These are phyloP conservation scores for Bipolaris zeicola DNA, from an alignment of 2,329 filamentous ascomycete species.

Conservation along the genomic window DNA sequence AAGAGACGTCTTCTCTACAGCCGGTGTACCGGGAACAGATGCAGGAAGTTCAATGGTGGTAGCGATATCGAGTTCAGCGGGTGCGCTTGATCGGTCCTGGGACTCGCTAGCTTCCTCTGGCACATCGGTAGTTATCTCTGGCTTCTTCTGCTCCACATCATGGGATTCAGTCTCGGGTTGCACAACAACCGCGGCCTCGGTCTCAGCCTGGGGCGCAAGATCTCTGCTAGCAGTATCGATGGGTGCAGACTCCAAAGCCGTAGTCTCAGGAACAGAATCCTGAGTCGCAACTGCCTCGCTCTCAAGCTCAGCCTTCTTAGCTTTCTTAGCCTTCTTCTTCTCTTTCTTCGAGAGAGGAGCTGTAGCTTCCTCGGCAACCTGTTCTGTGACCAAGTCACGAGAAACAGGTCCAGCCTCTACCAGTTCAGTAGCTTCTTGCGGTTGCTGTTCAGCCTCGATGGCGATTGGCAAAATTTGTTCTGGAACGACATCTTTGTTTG, in stretches of 20 bases:
- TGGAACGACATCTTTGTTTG: neutral
- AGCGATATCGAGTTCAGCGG: neutral
- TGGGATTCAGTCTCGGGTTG: neutral
- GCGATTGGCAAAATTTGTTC: slow-evolving; percentile 1
- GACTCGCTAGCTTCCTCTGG: slow-evolving; percentile 4
- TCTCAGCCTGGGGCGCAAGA: neutral
- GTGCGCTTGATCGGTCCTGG: neutral
- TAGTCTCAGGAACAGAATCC: slow-evolving; percentile 1
- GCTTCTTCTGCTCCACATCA: slow-evolving; percentile 5
- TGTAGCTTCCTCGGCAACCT: slow-evolving; percentile 1
- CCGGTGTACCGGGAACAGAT: neutral
- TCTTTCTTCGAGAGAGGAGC: slow-evolving; percentile 28
- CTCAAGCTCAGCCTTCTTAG: slow-evolving; percentile 20
- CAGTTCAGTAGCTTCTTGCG: neutral
- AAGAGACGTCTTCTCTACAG: neutral
- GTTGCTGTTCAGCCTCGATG: neutral
- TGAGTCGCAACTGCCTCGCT: slow-evolving; percentile 10
- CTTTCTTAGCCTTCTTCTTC: slow-evolving; percentile 34
- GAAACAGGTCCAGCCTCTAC: neutral
- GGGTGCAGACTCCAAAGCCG: slow-evolving; percentile 7
- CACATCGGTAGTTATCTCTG: neutral
- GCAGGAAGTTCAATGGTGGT: neutral
- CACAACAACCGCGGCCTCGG: neutral
- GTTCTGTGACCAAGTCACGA: neutral
- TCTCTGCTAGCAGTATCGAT: slow-evolving; percentile 5